These are phyloP conservation scores for Pseudogymnoascus sp. DNA, from an alignment of 2,329 filamentous ascomycete species.

Conservation along the genomic window DNA sequence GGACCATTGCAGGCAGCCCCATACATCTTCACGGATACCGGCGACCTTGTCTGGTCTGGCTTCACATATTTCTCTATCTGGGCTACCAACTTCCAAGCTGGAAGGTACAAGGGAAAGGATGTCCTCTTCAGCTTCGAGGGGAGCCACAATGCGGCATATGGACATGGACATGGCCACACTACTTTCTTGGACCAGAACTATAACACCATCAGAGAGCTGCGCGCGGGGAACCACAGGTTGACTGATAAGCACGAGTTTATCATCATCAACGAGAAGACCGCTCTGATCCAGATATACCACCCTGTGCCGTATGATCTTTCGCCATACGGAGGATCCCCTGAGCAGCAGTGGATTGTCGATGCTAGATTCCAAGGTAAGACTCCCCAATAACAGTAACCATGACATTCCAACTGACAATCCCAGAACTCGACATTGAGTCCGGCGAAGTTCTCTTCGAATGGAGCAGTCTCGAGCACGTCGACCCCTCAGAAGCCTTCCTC, in stretches of 20 bases:
- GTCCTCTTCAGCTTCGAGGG: constrained; percentile 48
- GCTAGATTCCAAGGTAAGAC: constrained; percentile 42
- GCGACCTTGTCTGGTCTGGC: constrained; percentile 50
- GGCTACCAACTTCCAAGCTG: constrained; percentile 43
- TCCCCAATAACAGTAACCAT: not conserved
- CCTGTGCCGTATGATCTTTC: constrained; percentile 39
- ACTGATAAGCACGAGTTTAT: constrained; percentile 49
- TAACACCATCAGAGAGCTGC: constrained; percentile 44
- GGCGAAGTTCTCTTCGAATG: constrained; percentile 51
- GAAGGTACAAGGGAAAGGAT: constrained; percentile 41
- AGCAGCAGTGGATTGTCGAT: constrained; percentile 49
- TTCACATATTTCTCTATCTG: constrained; percentile 45
- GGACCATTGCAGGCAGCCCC: constrained; percentile 44
- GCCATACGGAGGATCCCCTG: constrained; percentile 36
- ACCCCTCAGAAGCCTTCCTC: constrained; percentile 39
- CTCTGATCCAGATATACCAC: constrained; percentile 45
- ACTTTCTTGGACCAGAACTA: constrained; percentile 47
- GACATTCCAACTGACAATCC: constrained; percentile 18
- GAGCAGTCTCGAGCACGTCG: constrained; percentile 44
- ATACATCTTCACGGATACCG: constrained; percentile 47
- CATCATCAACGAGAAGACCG: constrained; percentile 44
- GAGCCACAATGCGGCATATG: constrained; percentile 42
- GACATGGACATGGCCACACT: constrained; percentile 46
- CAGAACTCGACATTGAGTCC: constrained; percentile 32
- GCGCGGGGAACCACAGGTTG: constrained; percentile 43